Percentiles rank a stretch among this genome's conserved stretches.
These are phyloP conservation scores for Aspergillus campestris DNA, from an alignment of 495 filamentous ascomycete species.

Conservation along the genomic window DNA sequence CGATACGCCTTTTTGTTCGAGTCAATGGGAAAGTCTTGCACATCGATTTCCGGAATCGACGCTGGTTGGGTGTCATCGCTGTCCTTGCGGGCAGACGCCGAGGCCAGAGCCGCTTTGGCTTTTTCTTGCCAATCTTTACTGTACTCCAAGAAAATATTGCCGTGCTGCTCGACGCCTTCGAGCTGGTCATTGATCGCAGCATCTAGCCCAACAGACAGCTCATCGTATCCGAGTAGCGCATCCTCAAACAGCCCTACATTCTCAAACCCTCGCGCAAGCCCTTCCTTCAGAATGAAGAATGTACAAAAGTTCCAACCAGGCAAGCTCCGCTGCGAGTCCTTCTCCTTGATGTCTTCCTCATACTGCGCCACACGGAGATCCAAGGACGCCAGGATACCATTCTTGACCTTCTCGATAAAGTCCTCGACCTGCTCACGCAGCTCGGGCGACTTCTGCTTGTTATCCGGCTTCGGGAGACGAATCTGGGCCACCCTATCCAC, in stretches of 20 bases:
- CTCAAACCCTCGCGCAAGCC: slow-evolving; percentile 86
- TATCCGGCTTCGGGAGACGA: slow-evolving; percentile 48
- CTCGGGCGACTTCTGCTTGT: slow-evolving; percentile 52
- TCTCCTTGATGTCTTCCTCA: slow-evolving; percentile 93
- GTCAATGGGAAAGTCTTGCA: slow-evolving; percentile 50
- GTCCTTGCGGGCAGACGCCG: neutral
- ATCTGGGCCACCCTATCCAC: slow-evolving; percentile 81
- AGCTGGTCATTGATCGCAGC: slow-evolving; percentile 69
- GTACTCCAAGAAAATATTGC: slow-evolving; percentile 54
- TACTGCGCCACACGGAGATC: slow-evolving; percentile 88
- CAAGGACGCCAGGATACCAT: slow-evolving; percentile 79
- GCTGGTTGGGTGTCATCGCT: slow-evolving; percentile 10
- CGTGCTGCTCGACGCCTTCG: slow-evolving; percentile 47
- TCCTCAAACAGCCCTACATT: slow-evolving; percentile 95
- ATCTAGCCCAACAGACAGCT: slow-evolving; percentile 79
- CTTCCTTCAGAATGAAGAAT: slow-evolving; percentile 96
- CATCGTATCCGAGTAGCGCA: slow-evolving; percentile 85
- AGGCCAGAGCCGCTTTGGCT: slow-evolving; percentile 41
- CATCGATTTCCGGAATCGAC: slow-evolving; percentile 23
- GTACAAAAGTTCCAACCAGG: slow-evolving; percentile 99
- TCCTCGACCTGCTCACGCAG: slow-evolving; percentile 72
- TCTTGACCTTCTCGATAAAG: slow-evolving; percentile 77
- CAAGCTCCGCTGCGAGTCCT: slow-evolving; percentile 75
- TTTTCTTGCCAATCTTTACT: slow-evolving; percentile 62
- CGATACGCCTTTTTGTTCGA: slow-evolving; percentile 75